phyloP scores from a whole-genome alignment of 345 rosid species.

The Linum lewisii region DNA sequence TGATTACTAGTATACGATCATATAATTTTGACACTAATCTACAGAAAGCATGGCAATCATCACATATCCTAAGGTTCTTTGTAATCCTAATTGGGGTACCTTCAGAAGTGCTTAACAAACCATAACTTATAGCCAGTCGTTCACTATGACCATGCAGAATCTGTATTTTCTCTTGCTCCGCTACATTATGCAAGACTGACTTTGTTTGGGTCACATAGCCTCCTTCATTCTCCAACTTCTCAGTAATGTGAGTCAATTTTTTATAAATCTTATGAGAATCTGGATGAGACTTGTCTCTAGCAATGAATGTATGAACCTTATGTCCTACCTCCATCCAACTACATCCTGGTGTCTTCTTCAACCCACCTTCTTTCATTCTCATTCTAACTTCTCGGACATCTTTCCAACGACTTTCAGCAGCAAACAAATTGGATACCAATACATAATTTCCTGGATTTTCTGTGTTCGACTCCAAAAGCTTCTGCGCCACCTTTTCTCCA shows the following conservation, averaged over 20 bases:
- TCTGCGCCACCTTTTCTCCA: slow-evolving; percentile 57
- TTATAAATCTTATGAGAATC: slow-evolving; percentile 42
- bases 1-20: slow-evolving; percentile 42
- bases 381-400: slow-evolving; percentile 56
- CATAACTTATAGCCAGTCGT: slow-evolving; percentile 71
- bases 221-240: slow-evolving; percentile 44
- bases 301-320: slow-evolving; percentile 58
- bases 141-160: slow-evolving; percentile 72
- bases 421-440: slow-evolving; percentile 71
- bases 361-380: slow-evolving; percentile 58
- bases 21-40: slow-evolving; percentile 57
- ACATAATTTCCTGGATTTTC: slow-evolving; percentile 73
- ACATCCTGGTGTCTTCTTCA: slow-evolving; percentile 79
- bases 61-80: slow-evolving; percentile 71
- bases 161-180: slow-evolving; percentile 55
- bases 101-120: slow-evolving; percentile 40
- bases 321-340: slow-evolving; percentile 77
- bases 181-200: slow-evolving; percentile 52
- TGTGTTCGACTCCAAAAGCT: slow-evolving; percentile 46
- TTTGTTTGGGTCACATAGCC: slow-evolving; percentile 64
- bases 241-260: slow-evolving; percentile 41
- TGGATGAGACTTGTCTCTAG: slow-evolving; percentile 78
- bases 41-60: slow-evolving; percentile 76
- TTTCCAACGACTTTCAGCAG: slow-evolving; percentile 58
- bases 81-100: slow-evolving; percentile 44